Base-by-base conservation (phyloP, 768 basidiomycete species). In the Leucocoprinus sp. region DNA sequence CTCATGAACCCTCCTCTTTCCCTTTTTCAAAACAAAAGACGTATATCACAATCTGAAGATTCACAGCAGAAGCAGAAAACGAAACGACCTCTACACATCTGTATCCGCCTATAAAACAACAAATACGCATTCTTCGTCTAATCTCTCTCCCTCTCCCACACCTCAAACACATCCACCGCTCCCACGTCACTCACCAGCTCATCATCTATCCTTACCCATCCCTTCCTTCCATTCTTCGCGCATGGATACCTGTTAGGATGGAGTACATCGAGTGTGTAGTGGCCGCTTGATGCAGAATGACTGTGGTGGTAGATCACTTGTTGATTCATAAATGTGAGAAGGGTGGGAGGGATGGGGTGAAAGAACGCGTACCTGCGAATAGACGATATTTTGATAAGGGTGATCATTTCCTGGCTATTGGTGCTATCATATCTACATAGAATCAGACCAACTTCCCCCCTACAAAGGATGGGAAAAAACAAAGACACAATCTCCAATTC, bases 251-350 rank as follows among this genome's bases (percentile, higher is more conserved):
- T 71, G 52, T 76, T 75, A 2, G 84, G 85, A 54, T 89, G 83
- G 2, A 93, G 67, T 8, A 93, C 85, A 55, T 92, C 86, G 37
- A 95, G 76, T 2, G 93, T 98, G 66, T 97, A 98, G 63, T 97
- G 95, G 0, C 95, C 95, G 2, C 93, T 92, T 1, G 83, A 82
- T 0, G 95, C 91, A 5, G 88, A 87, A 22, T 72, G 68, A 2
- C 95, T 93, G 54, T 99, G 93, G 60, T 99, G 95, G 62, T 97
- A 97, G 9, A 97, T 65, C 7, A 82, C 95, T 88, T n/a, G n/a
- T n/a, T n/a, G n/a, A n/a, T n/a, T n/a, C n/a, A n/a, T 29, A 5
- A 2, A 27, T 2, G 29, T 15, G 9, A 11, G 18, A 12, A 33
- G 12, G 40, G 29, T 14, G 40, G 31, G 9, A 29, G 8, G 9